These are phyloP conservation scores for Neofusicoccum cordaticola DNA, from an alignment of 2,329 filamentous ascomycete genomes.

Conservation along the genomic window DNA sequence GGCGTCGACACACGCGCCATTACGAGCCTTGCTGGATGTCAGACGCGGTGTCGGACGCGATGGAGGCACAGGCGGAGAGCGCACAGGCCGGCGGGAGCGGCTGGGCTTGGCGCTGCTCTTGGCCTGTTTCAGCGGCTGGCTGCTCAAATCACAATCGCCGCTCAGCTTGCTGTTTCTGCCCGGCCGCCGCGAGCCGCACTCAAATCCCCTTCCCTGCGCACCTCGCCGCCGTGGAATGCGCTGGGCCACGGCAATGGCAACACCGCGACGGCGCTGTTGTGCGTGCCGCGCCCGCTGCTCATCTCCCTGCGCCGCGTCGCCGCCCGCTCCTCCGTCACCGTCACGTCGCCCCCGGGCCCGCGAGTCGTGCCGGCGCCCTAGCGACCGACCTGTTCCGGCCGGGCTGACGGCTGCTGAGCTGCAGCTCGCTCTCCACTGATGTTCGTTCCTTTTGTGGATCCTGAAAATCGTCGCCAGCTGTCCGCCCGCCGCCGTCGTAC, in stretches of 20 bases:
- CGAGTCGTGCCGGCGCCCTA: slow-evolving; percentile 1
- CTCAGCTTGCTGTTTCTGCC: neutral
- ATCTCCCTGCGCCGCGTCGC: neutral
- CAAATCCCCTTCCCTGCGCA: neutral
- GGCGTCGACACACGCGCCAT: too few relatives aligned
- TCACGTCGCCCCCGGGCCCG: neutral
- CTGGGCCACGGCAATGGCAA: neutral
- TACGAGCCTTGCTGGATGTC: slow-evolving; percentile 5
- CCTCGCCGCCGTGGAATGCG: neutral
- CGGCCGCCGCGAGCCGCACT: neutral
- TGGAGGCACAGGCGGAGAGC: slow-evolving; percentile 8
- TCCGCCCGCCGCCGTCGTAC: neutral
- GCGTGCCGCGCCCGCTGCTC: neutral
- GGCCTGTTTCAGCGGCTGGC: slow-evolving; percentile 2
- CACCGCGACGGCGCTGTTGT: neutral
- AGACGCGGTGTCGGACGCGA: slow-evolving; percentile 1
- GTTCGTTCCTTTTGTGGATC: neutral
- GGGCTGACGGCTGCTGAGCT: neutral
- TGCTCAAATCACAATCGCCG: neutral
- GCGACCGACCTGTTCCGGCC: neutral
- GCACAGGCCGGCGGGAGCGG: neutral
- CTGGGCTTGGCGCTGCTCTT: neutral
- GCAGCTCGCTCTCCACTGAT: slow-evolving; percentile 7
- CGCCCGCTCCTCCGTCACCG: neutral
- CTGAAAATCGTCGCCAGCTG: slow-evolving; percentile 3